These are phyloP conservation scores for Lentinula boryana DNA, from an alignment of 768 basidiomycete species.

Conservation along the genomic window DNA sequence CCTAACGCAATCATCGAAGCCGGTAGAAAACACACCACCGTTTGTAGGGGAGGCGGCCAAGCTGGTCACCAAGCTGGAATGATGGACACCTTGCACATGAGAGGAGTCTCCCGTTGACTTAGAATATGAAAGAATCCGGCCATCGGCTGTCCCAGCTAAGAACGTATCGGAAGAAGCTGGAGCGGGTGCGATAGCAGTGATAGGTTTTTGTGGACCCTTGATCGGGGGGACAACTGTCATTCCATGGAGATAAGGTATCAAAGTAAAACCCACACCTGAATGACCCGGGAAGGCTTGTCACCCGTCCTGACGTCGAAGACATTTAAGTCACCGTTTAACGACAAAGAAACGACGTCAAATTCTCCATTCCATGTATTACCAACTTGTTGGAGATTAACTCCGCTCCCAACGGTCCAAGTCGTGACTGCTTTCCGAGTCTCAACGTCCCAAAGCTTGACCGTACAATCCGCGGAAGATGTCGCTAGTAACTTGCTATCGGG, in stretches of 20 bases:
- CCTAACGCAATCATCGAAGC: constrained; percentile 75
- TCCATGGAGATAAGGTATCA: background rate
- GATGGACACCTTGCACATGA: constrained; percentile 55
- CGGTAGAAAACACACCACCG: constrained; percentile 57
- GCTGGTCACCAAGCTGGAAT: constrained; percentile 64
- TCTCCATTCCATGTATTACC: constrained; percentile 81
- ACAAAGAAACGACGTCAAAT: constrained; percentile 73
- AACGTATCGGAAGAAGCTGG: constrained; percentile 51
- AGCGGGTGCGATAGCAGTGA: constrained; percentile 55
- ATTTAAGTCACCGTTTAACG: constrained; percentile 76
- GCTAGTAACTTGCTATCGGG: constrained; percentile 64
- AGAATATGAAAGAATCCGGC: constrained; percentile 64
- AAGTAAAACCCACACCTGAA: constrained; percentile 41
- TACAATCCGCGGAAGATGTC: constrained; percentile 85
- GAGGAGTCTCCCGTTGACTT: constrained; percentile 37
- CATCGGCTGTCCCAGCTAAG: constrained; percentile 76
- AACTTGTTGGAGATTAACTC: constrained; percentile 77
- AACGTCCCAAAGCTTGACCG: constrained; percentile 86
- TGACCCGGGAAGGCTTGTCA: constrained; percentile 51
- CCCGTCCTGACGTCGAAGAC: constrained; percentile 72
- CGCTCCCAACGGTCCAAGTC: constrained; percentile 69
- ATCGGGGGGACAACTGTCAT: background rate
- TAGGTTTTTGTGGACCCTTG: constrained; percentile 76
- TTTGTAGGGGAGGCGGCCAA: constrained; percentile 42
- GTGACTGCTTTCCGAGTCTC: constrained; percentile 59